Conservation (phyloP, 1,284 basidiomycete genomes). For the Ganoderma meredithae region DNA sequence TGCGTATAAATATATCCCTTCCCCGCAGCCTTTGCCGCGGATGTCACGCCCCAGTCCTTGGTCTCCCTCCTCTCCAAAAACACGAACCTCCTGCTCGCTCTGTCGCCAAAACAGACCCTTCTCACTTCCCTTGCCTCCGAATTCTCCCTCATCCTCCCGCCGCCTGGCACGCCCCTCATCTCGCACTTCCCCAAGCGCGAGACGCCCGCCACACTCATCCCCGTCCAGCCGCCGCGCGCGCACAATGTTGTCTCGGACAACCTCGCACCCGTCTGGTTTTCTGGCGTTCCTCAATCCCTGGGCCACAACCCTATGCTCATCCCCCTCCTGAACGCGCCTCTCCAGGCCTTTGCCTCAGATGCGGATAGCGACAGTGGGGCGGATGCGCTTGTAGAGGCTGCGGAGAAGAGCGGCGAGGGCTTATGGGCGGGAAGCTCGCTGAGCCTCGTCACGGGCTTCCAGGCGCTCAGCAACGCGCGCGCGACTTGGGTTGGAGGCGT, state of each 20-base stretch:
- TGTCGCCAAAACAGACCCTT: conserved; percentile 78
- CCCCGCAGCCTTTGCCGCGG: conserved; percentile 68
- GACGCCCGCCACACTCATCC: conserved; percentile 63
- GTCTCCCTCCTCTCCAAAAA: conserved; percentile 74
- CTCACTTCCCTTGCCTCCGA: conserved; percentile 77
- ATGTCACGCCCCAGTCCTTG: conserved; percentile 86
- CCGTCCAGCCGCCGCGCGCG: conserved; percentile 54
- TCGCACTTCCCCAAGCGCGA: conserved; percentile 80
- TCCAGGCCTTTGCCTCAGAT: conserved; percentile 77
- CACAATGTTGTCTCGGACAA: conserved; percentile 54
- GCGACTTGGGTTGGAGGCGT: conserved; percentile 86
- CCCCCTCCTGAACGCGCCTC: conserved; percentile 81
- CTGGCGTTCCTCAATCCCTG: conserved; percentile 78
- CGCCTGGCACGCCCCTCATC: conserved; percentile 74
- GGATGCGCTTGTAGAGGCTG: conserved; percentile 66
- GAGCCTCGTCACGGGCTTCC: conserved; percentile 88
- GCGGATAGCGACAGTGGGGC: conserved; percentile 63
- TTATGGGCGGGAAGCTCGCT: conserved; percentile 82
- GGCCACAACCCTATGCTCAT: conserved; percentile 85
- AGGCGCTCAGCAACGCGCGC: conserved; percentile 81
- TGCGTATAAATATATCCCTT: conserved; percentile 5
- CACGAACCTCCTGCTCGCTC: conserved; percentile 87
- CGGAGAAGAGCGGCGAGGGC: conserved; percentile 76
- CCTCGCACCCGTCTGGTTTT: conserved; percentile 74
- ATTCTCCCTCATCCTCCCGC: conserved; percentile 79